Conservation (phyloP, 805 yeast species). For the Hanseniaspora clermontiae region DNA sequence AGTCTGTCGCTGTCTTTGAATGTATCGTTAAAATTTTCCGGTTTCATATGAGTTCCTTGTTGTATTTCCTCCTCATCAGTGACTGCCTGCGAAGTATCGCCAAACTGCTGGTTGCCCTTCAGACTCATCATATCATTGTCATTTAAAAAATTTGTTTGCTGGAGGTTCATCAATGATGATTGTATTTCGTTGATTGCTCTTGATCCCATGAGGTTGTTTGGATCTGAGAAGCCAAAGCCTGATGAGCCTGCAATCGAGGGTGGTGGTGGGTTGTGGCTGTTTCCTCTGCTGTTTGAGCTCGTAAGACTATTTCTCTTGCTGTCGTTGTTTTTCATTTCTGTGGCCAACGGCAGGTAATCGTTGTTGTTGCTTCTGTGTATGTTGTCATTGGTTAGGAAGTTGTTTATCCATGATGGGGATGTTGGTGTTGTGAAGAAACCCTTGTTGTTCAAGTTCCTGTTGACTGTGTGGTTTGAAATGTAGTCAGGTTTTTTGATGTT, state of each 20-base stretch:
- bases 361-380: neutral
- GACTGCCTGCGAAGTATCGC: neutral
- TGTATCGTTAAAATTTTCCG: neutral
- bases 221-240: neutral
- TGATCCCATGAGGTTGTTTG: slow-evolving; percentile 8
- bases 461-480: neutral
- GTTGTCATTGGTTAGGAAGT: slow-evolving; percentile 1
- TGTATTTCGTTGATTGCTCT: slow-evolving; percentile 9
- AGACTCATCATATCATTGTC: neutral
- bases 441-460: slow-evolving; percentile 3
- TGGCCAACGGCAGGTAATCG: neutral
- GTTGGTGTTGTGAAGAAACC: slow-evolving; percentile 14
- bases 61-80: slow-evolving; percentile 1
- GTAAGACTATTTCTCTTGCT: slow-evolving; percentile 5
- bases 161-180: slow-evolving; percentile 6
- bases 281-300: slow-evolving; percentile 4
- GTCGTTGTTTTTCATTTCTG: neutral
- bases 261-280: slow-evolving; percentile 12
- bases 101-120: neutral
- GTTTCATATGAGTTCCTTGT: neutral
- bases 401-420: slow-evolving; percentile 14
- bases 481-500: neutral
- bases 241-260: slow-evolving; percentile 12
- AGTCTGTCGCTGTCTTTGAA: neutral
- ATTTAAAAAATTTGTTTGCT: neutral